Percentiles rank a stretch among this genome's conserved stretches.
Evolutionary conservation across 257 asterid species (phyloP).

Genomic region (Solanum acaule): DNA sequence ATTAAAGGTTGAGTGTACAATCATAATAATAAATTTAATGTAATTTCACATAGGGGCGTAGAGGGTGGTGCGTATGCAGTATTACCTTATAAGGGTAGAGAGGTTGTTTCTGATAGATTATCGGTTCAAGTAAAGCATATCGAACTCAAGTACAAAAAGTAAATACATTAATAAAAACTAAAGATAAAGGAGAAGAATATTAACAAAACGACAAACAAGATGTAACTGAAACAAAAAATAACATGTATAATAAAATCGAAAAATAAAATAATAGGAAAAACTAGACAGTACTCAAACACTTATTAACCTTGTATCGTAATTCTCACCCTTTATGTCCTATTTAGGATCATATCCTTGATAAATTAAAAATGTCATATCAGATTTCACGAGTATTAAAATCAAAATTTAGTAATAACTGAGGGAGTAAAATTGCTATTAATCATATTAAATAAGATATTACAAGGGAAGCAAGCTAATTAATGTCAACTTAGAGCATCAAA

Average conservation of each 20-base stretch:
- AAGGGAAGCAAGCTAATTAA: neutral
- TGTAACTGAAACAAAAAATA: neutral
- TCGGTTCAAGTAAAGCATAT: accelerated
- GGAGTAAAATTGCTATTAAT: neutral
- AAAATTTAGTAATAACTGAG: neutral
- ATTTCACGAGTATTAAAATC: neutral
- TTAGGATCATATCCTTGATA: neutral
- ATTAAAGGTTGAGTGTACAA: neutral
- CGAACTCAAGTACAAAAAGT: accelerated
- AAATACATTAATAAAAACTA: neutral
- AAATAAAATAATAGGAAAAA: neutral
- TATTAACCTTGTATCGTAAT: neutral
- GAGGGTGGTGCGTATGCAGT: accelerated
- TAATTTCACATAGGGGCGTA: neutral
- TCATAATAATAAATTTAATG: too few relatives aligned
- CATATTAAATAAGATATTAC: neutral
- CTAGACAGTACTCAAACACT: neutral
- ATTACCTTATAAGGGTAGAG: neutral
- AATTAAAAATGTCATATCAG: neutral
- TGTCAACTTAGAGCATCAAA: neutral
- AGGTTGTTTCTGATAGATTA: accelerated
- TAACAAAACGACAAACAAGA: neutral
- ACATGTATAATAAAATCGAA: neutral
- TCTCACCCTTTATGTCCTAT: neutral
- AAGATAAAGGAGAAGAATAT: neutral